phyloP scores from a whole-genome alignment of 2,329 filamentous ascomycete species.

The Talaromyces sp. region DNA sequence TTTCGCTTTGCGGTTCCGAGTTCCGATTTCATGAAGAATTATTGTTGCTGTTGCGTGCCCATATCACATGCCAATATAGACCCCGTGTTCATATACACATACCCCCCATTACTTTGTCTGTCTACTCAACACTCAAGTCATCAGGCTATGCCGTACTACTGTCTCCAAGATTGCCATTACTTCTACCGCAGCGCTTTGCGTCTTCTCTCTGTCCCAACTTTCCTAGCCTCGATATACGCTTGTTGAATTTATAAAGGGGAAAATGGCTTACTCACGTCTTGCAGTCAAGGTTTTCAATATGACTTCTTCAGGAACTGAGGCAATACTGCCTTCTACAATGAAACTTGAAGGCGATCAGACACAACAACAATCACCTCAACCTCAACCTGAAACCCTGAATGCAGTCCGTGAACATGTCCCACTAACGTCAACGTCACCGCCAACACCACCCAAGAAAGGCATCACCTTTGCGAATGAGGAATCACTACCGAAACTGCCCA shows the following conservation, averaged over 20 bases:
- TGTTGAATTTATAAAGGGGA: conserved; percentile 31
- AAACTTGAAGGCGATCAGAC: conserved; percentile 16
- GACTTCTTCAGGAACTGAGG: conserved; percentile 68
- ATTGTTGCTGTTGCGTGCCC: not conserved
- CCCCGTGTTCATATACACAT: not conserved
- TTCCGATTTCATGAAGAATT: no score
- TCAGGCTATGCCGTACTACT: conserved; percentile 68
- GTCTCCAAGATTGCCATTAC: conserved; percentile 82
- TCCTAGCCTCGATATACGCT: conserved; percentile 69
- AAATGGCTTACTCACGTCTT: conserved; percentile 56
- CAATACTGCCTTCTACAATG: conserved; percentile 44
- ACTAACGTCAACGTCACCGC: not conserved
- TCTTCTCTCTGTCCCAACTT: conserved; percentile 75
- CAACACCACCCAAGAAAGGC: conserved; percentile 43
- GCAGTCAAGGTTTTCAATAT: conserved; percentile 66
- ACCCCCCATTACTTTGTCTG: no score
- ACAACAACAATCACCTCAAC: no score
- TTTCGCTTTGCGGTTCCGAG: no score
- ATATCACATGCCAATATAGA: not conserved
- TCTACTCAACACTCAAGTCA: not conserved
- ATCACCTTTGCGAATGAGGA: conserved; percentile 89
- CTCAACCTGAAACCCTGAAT: conserved; percentile 20
- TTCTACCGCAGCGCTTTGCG: conserved; percentile 87
- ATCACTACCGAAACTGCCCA: conserved; percentile 82
- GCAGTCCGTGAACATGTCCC: not conserved